A percentile compares a stretch with the other conserved stretches of the same genome.
These are phyloP conservation scores for Glycine soja DNA, from an alignment of 306 rosid genomes.

Conservation along the genomic window DNA sequence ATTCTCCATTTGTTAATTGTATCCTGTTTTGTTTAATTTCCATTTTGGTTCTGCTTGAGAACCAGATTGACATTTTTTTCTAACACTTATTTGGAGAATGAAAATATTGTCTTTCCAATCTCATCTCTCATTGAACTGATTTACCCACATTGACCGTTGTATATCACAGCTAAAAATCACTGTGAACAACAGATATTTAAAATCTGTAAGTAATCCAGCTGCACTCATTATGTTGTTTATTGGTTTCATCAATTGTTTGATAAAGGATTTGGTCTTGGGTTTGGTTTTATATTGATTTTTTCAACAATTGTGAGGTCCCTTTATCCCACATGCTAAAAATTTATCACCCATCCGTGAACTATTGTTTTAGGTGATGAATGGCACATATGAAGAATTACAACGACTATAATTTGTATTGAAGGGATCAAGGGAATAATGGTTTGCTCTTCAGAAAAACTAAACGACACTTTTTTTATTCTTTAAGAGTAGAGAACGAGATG, in stretches of 20 bases:
- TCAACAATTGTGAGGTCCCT: no score
- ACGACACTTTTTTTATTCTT: neutral
- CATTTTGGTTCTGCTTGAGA: slow-evolving; percentile 17
- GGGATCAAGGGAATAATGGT: no score
- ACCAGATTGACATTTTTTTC: neutral
- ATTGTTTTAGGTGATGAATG: no score
- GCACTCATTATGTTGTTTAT: no score
- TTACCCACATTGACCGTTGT: no score
- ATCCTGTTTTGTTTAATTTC: slow-evolving; percentile 35
- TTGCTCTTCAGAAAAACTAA: no score
- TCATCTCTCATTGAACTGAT: neutral
- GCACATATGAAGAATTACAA: no score
- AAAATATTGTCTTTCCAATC: neutral
- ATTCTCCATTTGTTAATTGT: slow-evolving; percentile 9
- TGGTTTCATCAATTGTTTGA: accelerated
- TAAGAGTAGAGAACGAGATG: neutral
- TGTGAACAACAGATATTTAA: no score
- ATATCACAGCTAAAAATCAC: no score
- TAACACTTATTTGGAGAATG: neutral
- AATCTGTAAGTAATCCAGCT: neutral
- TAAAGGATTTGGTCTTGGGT: accelerated
- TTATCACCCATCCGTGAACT: no score
- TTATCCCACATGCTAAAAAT: no score
- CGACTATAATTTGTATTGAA: no score
- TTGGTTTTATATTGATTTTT: accelerated